Evolutionary conservation across 202 grass and related monocot species (phyloP), one percentile per base, ranked within the genome.

Genomic region (Cymbopogon flexuosus): DNA sequence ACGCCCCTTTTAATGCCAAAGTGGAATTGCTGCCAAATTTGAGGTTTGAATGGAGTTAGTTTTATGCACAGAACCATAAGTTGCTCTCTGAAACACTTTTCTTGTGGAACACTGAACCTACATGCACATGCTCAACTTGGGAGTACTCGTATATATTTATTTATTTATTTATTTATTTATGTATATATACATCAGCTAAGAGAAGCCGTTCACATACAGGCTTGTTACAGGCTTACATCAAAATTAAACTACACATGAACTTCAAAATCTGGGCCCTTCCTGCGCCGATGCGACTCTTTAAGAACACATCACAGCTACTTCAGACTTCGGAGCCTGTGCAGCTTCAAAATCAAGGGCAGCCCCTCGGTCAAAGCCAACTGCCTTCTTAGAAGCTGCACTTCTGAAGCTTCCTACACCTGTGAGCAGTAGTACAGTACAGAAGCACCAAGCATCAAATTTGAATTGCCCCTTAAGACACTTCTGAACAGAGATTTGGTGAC

Each of bases 171-270:
- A 27, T 27, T 27, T 27, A 27, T 27, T 19, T 10, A 58, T 18
- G 18, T 52, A 0, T 59, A 59, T 59, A 59, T 23, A 59, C 56
- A 59, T 23, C 56, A 59, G 56, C 56, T 59, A 59, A 22, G 19
- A 7, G 54, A 57, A 57, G 54, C 8, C 19, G 56, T 23, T 59
- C 56, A 24, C 19, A 41, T n/a, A 41, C 40, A 74, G 30, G 33
- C 10, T 58, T 46, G 43, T 59, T 72, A 72, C 56, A 27, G 23
- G 58, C 58, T 62, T 62, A 30, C 45, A 47, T 9, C 0, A 15
- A 69, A 77, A 66, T 29, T 67, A 60, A 49, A 70, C 65, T 70
- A 15, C 58, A 66, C 34, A 65, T 51, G n/a, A 29, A 75, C 63
- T 69, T 80, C 62, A 46, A 76, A 76, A 29, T 46, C 21, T 18